Conservation (phyloP, 2,329 filamentous ascomycete species). For the Apiospora phragmitis region DNA sequence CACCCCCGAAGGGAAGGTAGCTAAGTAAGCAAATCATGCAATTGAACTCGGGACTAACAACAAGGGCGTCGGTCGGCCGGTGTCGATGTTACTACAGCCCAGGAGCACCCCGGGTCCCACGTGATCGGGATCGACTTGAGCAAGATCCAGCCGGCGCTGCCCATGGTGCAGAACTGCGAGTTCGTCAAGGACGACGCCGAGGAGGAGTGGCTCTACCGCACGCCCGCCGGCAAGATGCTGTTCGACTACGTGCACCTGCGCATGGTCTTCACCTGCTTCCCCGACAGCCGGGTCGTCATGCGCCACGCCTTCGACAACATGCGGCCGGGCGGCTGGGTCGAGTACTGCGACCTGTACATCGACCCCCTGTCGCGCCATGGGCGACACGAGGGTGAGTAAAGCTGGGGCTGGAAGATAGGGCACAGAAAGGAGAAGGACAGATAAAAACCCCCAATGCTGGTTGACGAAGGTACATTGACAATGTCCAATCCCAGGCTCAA, state of each 20-base stretch:
- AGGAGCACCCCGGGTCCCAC: conserved; percentile 9
- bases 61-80: too few species aligned
- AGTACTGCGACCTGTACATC: conserved; percentile 10
- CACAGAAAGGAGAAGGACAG: background rate
- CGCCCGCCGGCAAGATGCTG: background rate
- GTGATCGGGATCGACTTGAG: conserved; percentile 14
- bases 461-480: background rate
- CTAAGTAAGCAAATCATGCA: background rate
- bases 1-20: background rate
- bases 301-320: conserved; percentile 12
- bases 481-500: background rate
- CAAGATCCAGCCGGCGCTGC: conserved; percentile 12
- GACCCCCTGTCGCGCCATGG: conserved; percentile 1
- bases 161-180: conserved; percentile 4
- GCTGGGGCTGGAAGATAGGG: background rate
- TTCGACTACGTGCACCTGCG: conserved; percentile 14
- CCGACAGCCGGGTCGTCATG: conserved; percentile 13
- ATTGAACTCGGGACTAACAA: background rate
- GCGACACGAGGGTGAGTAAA: background rate
- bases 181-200: conserved; percentile 14
- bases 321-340: conserved; percentile 12
- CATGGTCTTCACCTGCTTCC: conserved; percentile 13
- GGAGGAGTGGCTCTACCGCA: conserved; percentile 11
- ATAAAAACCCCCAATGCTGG: background rate
- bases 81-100: background rate